Base-by-base conservation (phyloP, 2,329 filamentous ascomycete genomes). In the Calonectria fujianensis region DNA sequence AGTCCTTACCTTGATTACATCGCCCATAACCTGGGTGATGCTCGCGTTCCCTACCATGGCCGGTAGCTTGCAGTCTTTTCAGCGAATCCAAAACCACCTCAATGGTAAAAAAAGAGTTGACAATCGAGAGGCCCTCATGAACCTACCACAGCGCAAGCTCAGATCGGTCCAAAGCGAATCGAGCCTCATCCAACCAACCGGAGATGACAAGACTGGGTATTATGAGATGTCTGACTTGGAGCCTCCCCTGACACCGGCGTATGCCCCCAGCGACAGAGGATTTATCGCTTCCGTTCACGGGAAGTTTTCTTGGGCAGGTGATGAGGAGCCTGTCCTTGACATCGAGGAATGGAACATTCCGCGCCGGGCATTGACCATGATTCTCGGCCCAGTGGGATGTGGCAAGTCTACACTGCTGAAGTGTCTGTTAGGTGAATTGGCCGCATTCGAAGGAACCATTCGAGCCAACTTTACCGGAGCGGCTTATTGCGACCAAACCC, bases 401-500 rank as follows among this genome's bases (percentile, higher is more conserved):
- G 87, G 88, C 31, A 89, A 89, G 65, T 85, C 86, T 0, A 83
- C 83, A 0, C 75, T 88, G 0, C 74, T 88, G 13, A 82, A 86
- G 39, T 82, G 83, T 0, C 78, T 88, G 0, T 75, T 87, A 0
- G 85, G 86, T 0, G 87, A 87, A 70, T 75, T 83, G 0, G 66
- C 76, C 1, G 69, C 78, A 4, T 57, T 80, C 1, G 70, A 74
- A 0, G 86, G 85, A 0, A 70, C 69, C 0, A 72, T 86, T n/a
- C 76, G 72, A 2, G 70, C 82, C 2, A 74, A 77, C 0, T 74
- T 80, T 0, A 77, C 71, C 0, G 82, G 81, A 29, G 73, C 86
- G 16, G 86, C 84, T 0, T 89, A 86, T 76, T 88, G 86, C 69
- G 84, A 85, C 57, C 88, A 89, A 67, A 81, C 79, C 0, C 84